A percentile compares a stretch with the other conserved stretches of the same genome.
phyloP scores from a whole-genome alignment of 2,329 filamentous ascomycete species.

The Neofusicoccum ribis region DNA sequence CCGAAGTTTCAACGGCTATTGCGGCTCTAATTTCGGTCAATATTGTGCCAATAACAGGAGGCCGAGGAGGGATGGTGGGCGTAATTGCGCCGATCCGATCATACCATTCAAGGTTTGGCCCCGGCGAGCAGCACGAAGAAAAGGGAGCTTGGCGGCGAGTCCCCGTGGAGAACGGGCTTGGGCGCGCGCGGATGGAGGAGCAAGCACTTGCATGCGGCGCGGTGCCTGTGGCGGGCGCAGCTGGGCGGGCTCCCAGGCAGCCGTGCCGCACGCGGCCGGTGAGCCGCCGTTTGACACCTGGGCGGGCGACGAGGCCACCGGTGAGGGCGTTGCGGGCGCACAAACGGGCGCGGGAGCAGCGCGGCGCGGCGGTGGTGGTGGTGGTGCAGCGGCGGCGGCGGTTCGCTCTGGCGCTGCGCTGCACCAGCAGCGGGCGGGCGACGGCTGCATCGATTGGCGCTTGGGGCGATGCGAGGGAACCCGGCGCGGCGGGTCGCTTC shows the following conservation, averaged over 20 bases:
- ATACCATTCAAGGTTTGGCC: slow-evolving; percentile 10
- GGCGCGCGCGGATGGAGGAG: not conserved
- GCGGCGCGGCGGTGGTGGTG: slow-evolving; percentile 5
- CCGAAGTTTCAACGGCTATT: slow-evolving; percentile 17
- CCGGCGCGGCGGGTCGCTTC: slow-evolving; percentile 8
- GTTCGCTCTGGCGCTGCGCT: not conserved
- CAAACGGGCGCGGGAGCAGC: not conserved
- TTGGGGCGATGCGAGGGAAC: slow-evolving; percentile 10
- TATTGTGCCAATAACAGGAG: slow-evolving; percentile 12
- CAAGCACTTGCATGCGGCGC: not conserved
- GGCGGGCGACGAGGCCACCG: not conserved
- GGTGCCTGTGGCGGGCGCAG: not conserved
- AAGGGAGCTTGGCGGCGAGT: not conserved
- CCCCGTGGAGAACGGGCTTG: not conserved
- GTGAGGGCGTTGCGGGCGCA: not conserved
- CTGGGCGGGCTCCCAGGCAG: not conserved
- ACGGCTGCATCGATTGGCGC: slow-evolving; percentile 1
- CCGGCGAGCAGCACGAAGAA: not conserved
- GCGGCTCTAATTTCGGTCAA: slow-evolving; percentile 18
- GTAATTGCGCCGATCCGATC: slow-evolving; percentile 17
- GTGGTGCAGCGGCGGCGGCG: not conserved
- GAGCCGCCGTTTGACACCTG: slow-evolving; percentile 2
- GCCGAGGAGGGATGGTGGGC: not conserved
- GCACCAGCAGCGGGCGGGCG: not conserved
- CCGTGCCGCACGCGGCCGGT: not conserved